Evolutionary conservation across 2,329 filamentous ascomycete species (phyloP).

Genomic region (Coniochaeta hoffmannii): DNA sequence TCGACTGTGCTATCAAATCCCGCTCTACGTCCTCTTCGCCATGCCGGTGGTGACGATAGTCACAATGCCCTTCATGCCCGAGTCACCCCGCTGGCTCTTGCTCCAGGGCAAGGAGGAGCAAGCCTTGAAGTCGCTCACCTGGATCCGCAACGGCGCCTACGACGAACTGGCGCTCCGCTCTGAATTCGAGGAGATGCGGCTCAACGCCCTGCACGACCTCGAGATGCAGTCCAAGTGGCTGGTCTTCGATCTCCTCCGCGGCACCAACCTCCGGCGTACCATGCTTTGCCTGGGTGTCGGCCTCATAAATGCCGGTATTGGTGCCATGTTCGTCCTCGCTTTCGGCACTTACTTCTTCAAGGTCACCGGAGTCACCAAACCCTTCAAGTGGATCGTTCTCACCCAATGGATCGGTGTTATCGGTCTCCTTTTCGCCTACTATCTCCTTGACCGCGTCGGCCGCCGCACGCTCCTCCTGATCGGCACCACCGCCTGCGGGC

Average conservation of each 20-base stretch:
- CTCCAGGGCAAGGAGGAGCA: constrained; percentile 5
- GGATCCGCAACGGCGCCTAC: constrained; percentile 8
- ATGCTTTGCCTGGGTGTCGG: constrained; percentile 4
- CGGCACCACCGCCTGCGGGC: constrained; percentile 37
- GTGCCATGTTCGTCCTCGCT: constrained; percentile 3
- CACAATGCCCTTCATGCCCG: constrained; percentile 6
- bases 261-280: constrained; percentile 7
- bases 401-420: constrained; percentile 23
- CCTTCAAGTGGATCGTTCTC: constrained; percentile 45
- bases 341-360: constrained; percentile 41
- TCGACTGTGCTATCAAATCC: constrained; percentile 7
- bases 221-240: constrained; percentile 5
- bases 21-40: constrained; percentile 5
- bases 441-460: constrained; percentile 38
- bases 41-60: constrained; percentile 1
- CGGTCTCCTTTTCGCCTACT: constrained; percentile 38
- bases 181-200: constrained; percentile 8
- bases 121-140: constrained; percentile 4
- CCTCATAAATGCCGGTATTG: constrained; percentile 5
- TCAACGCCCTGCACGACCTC: constrained; percentile 5
- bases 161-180: constrained; percentile 3
- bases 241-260: constrained; percentile 5
- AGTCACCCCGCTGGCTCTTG: constrained; percentile 7
- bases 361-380: constrained; percentile 40
- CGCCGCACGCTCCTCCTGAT: constrained; percentile 41